Base-by-base conservation (phyloP, 768 basidiomycete species). In the Chiua virens region DNA sequence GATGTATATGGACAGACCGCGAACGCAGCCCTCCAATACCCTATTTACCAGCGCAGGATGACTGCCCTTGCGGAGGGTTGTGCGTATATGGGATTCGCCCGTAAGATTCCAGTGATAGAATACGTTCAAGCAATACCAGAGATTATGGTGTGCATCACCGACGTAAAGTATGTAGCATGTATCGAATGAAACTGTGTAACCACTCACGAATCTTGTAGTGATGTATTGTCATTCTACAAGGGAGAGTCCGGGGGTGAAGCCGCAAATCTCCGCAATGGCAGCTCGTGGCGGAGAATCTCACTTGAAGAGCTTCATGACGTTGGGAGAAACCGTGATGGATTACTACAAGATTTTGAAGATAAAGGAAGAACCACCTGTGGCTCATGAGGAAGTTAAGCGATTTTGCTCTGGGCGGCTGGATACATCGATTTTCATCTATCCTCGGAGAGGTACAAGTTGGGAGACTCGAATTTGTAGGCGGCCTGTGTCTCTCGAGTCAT, bases 111-210 rank as follows among this genome's bases (percentile, higher is more conserved):
- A 2, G 39, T 70, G 6, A 45, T 46, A 22, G 49, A 56, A 1
- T 74, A 71, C 42, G 53, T 68, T 30, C 72, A 73, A 45, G 63
- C 65, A 15, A 45, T 75, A n/a, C 73, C 71, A 2, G 70, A 37
- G 21, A 21, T 47, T 6, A 37, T 56, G 20, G 47, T 54, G 10
- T 62, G 59, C 50, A 59, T 70, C 36, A 56, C 62, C 35, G 60
- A 67, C 38, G 56, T 45, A 27, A 74, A 75, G 75, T 73, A 20
- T 41, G 71, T 62, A 1, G n/a, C 36, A 20, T 46, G n/a, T 25
- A 14, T 27, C 11, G 13, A 30, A 30, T 2, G 30, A 10, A 40
- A 40, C 4, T 7, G 21, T 27, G 11, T 5, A 2, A 9, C 18
- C n/a, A 30, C 34, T 46, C 23, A 46, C 9, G 30, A 13, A 11